These are phyloP conservation scores for Russula sp. DNA, from an alignment of 768 basidiomycete genomes.

Conservation along the genomic window DNA sequence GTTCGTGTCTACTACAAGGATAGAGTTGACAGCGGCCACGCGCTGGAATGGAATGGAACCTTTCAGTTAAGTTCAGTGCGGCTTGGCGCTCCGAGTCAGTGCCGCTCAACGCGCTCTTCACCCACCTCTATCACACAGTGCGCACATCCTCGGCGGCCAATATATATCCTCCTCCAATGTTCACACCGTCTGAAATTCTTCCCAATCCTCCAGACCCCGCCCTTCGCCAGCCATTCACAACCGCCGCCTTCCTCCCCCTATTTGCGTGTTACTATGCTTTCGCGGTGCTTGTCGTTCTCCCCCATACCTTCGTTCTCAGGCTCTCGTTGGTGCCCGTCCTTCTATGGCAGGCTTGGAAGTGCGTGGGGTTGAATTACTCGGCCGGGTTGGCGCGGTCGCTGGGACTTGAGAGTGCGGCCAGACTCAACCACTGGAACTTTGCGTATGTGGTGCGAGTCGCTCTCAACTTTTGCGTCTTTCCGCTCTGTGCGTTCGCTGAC, in stretches of 20 bases:
- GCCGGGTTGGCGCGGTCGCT: not conserved
- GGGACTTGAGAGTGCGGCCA: not conserved
- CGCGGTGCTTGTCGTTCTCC: constrained; percentile 8
- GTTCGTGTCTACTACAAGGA: too few species aligned
- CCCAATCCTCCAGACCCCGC: constrained; percentile 3
- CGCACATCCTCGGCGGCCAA: too few species aligned
- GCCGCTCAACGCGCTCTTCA: too few species aligned
- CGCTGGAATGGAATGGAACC: too few species aligned
- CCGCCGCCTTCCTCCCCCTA: not conserved
- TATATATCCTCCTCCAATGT: not conserved
- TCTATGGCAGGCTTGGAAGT: not conserved
- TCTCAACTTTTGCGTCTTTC: not conserved
- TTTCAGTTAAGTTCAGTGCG: too few species aligned
- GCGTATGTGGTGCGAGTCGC: not conserved
- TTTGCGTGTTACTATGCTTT: constrained; percentile 1
- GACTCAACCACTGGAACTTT: constrained; percentile 5
- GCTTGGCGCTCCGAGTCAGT: too few species aligned
- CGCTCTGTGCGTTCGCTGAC: not conserved
- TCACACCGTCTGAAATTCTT: not conserved
- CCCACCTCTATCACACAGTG: too few species aligned
- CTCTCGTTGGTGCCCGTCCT: not conserved
- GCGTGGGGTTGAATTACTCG: not conserved
- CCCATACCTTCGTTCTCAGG: not conserved
- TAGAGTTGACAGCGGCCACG: too few species aligned
- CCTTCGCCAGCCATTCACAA: not conserved